These are phyloP conservation scores for Trichosporon sp. DNA, from an alignment of 1,284 basidiomycete genomes.

Conservation along the genomic window DNA sequence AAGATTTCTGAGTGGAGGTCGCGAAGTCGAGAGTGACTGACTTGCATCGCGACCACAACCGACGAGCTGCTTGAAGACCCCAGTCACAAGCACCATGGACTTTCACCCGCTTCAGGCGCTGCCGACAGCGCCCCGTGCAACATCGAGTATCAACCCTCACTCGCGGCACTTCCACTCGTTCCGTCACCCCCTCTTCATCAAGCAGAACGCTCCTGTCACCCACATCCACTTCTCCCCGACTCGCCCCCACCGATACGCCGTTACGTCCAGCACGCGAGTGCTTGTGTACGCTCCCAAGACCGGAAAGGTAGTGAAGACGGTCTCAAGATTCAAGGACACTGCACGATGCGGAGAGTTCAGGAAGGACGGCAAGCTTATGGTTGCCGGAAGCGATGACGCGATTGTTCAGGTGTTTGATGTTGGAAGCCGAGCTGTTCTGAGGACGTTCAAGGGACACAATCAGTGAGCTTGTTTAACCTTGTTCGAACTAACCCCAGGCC, in stretches of 20 bases:
- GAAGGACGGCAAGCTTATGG: slow-evolving; percentile 87
- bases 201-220: slow-evolving; percentile 90
- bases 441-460: slow-evolving; percentile 86
- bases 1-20: slow-evolving; percentile 12
- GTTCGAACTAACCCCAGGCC: slow-evolving; percentile 52
- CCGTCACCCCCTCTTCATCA: slow-evolving; percentile 58
- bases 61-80: neutral
- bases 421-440: slow-evolving; percentile 85
- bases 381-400: slow-evolving; percentile 92
- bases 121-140: slow-evolving; percentile 40
- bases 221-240: slow-evolving; percentile 81
- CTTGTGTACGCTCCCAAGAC: slow-evolving; percentile 95
- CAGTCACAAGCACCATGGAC: slow-evolving; percentile 35
- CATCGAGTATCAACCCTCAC: slow-evolving; percentile 44
- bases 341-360: slow-evolving; percentile 83
- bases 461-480: slow-evolving; percentile 54
- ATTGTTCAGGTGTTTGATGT: slow-evolving; percentile 96
- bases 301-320: slow-evolving; percentile 91
- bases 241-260: slow-evolving; percentile 87
- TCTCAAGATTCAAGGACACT: slow-evolving; percentile 93
- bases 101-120: slow-evolving; percentile 44
- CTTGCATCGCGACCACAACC: neutral
- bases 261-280: slow-evolving; percentile 87
- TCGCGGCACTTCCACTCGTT: slow-evolving; percentile 50
- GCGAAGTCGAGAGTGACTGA: neutral